Conservation (phyloP, 371 early-diverging fungal species). For the Syncephalastrum racemosum region DNA sequence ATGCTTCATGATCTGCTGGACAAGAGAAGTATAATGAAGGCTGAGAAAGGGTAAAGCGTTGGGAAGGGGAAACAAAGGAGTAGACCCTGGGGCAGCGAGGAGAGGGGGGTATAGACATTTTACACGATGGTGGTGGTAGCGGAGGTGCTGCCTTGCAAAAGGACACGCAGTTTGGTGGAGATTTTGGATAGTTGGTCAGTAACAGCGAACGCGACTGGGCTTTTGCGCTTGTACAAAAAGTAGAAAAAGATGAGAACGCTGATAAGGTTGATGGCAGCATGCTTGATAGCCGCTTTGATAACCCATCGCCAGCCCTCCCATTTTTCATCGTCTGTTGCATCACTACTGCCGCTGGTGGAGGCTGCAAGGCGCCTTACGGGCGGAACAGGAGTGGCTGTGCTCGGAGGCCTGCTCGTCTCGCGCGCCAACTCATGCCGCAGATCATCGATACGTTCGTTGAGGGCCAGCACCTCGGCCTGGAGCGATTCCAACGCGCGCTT, state of each 20-base stretch:
- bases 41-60: background rate
- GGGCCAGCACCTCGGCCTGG: conserved; percentile 39
- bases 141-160: conserved; percentile 3
- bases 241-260: conserved; percentile 32
- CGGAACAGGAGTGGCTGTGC: background rate
- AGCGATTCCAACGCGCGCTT: conserved; percentile 42
- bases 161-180: conserved; percentile 5
- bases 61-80: conserved; percentile 3
- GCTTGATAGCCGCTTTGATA: conserved; percentile 40
- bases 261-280: conserved; percentile 39
- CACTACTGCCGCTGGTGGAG: no score
- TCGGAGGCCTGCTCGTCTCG: conserved; percentile 15
- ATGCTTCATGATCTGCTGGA: conserved; percentile 5
- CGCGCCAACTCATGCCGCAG: conserved; percentile 36
- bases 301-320: conserved; percentile 48
- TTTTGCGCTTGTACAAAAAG: conserved; percentile 32
- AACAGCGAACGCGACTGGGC: conserved; percentile 30
- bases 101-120: background rate
- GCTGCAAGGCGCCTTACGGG: no score
- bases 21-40: conserved; percentile 1
- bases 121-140: conserved; percentile 7
- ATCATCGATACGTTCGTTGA: conserved; percentile 48
- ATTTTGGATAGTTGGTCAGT: conserved; percentile 11
- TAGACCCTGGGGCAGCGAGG: no score
- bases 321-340: conserved; percentile 6